Base-by-base conservation (phyloP, 352 stramenopile genomes). In the Globisporangium barbulae region DNA sequence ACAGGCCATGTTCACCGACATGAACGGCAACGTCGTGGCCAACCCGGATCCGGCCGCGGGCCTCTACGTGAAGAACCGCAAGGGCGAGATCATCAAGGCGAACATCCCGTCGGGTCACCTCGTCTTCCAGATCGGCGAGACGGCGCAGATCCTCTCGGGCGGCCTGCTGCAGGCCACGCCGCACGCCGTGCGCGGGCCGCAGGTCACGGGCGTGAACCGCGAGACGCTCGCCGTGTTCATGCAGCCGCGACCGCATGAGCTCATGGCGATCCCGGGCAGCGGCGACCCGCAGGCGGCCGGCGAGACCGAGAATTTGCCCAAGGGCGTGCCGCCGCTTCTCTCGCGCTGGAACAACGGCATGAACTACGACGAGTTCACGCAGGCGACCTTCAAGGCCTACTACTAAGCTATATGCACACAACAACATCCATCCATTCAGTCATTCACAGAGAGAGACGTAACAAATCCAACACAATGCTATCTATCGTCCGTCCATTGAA, bases 221-320 rank as follows among this genome's bases (percentile, higher is more conserved):
- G 93, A 98, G 69, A 98, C 96, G 21, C 90, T 99, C 60, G 97
- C 96, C 25, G 93, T 99, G 28, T 99, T 99, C 76, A 98, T 99
- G 92, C 90, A 99, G 72, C 96, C 97, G 19, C 73, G 96, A 28
- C 92, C 83, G 31, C 69, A 84, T 30, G 88, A 98, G 65, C 70
- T 63, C 45, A 97, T 98, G 89, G 63, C 63, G 28, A 74, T 91
- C 9, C 92, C 91, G 2, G 57, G 44, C 37, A 68, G 44, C 35
- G 70, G 73, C 39, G 63, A 82, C 52, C 76, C 78, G 2, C 39
- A 75, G 31, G 70, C 78, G 15, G 79, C 84, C 22, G 81, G 71
- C 21, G 77, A 81, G 63, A 89, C 73, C 17, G 89, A 90, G 67
- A 85, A 97, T 58, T 53, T 96, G 30, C 85, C 85, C 12, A 83